Evolutionary conservation across 2,329 filamentous ascomycete species (phyloP).

Genomic region (Raffaelea ambrosiae): DNA sequence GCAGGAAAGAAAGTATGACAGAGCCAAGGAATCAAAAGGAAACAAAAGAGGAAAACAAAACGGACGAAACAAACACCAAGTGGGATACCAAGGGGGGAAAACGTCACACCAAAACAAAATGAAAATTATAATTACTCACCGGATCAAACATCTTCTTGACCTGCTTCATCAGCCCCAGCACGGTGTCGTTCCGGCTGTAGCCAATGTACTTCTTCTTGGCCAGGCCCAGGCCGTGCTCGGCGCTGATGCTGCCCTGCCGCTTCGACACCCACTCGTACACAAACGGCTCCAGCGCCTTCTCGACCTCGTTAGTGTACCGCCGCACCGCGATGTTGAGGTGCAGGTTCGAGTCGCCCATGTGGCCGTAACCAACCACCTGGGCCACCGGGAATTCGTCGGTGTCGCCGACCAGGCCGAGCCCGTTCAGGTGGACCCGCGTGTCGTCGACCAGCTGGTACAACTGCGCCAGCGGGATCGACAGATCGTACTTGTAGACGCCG

Average conservation of each 20-base stretch:
- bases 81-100: not conserved
- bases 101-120: not conserved
- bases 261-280: slow-evolving; percentile 95
- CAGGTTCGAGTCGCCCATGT: slow-evolving; percentile 95
- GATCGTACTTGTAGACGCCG: slow-evolving; percentile 96
- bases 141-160: slow-evolving; percentile 93
- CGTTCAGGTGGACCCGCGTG: slow-evolving; percentile 60
- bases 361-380: slow-evolving; percentile 90
- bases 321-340: slow-evolving; percentile 85
- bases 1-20: slow-evolving; percentile 4
- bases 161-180: slow-evolving; percentile 87
- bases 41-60: not conserved
- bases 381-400: slow-evolving; percentile 70
- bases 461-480: slow-evolving; percentile 83
- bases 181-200: slow-evolving; percentile 82
- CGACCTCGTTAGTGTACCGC: slow-evolving; percentile 77
- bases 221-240: slow-evolving; percentile 88
- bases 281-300: slow-evolving; percentile 83
- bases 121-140: slow-evolving; percentile 45
- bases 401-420: slow-evolving; percentile 69
- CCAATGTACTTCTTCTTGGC: slow-evolving; percentile 95
- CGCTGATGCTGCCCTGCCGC: slow-evolving; percentile 86
- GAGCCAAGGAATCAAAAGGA: not conserved
- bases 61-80: not conserved
- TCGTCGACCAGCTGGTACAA: slow-evolving; percentile 89